These are phyloP conservation scores for Furcasterigmium sp. DNA, from an alignment of 2,329 filamentous ascomycete genomes.

Conservation along the genomic window DNA sequence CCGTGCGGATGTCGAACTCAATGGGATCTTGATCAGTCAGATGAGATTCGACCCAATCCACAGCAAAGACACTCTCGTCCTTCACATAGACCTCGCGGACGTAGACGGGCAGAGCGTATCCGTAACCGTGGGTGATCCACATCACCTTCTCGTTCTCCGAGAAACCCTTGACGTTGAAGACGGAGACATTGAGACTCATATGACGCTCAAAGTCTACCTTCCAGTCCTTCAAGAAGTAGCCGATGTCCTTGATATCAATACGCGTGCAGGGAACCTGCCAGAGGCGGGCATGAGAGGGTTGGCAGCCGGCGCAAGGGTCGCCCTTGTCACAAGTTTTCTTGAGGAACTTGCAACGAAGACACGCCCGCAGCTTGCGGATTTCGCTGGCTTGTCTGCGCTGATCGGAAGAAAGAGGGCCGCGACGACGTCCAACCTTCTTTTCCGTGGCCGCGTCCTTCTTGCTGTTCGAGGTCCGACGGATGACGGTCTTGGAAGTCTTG, in stretches of 20 bases:
- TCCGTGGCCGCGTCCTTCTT: constrained; percentile 76
- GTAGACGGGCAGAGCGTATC: constrained; percentile 86
- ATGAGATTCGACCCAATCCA: constrained; percentile 88
- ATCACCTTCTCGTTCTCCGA: constrained; percentile 63
- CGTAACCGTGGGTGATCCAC: constrained; percentile 96
- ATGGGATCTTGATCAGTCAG: constrained; percentile 64
- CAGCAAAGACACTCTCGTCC: constrained; percentile 85
- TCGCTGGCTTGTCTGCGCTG: constrained; percentile 95
- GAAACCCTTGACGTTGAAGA: constrained; percentile 91
- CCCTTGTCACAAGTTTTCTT: constrained; percentile 99
- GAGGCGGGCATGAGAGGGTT: constrained; percentile 88
- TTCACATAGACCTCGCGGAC: constrained; percentile 90
- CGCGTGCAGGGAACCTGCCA: constrained; percentile 98
- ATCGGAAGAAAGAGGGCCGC: constrained; percentile 84
- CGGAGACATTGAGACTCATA: constrained; percentile 77
- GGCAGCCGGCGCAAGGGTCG: constrained; percentile 90
- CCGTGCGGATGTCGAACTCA: constrained; percentile 81
- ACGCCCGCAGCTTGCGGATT: constrained; percentile 90
- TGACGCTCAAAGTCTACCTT: constrained; percentile 95
- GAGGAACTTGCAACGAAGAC: constrained; percentile 93
- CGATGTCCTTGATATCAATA: constrained; percentile 98
- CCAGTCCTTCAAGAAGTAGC: constrained; percentile 99
- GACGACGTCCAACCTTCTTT: constrained; percentile 89
- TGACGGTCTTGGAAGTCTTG: constrained; percentile 79
- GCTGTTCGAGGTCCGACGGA: constrained; percentile 69